A percentile compares a stretch with the other conserved stretches of the same genome.
These are phyloP conservation scores for Piper longum DNA, from an alignment of 164 flowering plant species.

Conservation along the genomic window DNA sequence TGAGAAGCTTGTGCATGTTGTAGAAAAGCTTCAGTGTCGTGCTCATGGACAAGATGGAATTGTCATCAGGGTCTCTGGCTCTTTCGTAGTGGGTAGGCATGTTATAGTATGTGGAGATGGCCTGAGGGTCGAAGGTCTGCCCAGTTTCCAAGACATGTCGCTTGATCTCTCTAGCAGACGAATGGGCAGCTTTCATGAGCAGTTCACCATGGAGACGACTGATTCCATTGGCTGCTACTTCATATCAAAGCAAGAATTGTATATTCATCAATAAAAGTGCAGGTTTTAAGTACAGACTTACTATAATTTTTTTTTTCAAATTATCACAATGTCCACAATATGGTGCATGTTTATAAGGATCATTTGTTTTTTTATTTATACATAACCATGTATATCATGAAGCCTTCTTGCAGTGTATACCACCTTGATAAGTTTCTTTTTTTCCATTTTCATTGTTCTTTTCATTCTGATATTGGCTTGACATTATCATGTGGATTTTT, in stretches of 20 bases:
- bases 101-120: constrained; percentile 95
- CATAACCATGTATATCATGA: no score
- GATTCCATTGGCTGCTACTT: constrained; percentile 51
- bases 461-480: no score
- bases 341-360: no score
- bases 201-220: constrained; percentile 70
- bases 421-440: no score
- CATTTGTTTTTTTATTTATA: no score
- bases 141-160: constrained; percentile 63
- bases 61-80: constrained; percentile 81
- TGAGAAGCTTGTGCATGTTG: constrained; percentile 87
- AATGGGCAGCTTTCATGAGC: constrained; percentile 84
- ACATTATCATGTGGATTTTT: no score
- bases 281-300: background rate
- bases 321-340: no score
- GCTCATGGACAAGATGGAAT: constrained; percentile 73
- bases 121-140: constrained; percentile 76
- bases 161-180: constrained; percentile 50
- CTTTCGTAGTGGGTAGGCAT: constrained; percentile 72
- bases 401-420: no score
- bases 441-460: no score
- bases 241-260: constrained; percentile 71
- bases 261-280: constrained; percentile 33
- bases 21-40: constrained; percentile 88
- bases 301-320: background rate